Evolutionary conservation across 2,329 filamentous ascomycete species (phyloP).

Genomic region (Aspergillus fijiensis): DNA sequence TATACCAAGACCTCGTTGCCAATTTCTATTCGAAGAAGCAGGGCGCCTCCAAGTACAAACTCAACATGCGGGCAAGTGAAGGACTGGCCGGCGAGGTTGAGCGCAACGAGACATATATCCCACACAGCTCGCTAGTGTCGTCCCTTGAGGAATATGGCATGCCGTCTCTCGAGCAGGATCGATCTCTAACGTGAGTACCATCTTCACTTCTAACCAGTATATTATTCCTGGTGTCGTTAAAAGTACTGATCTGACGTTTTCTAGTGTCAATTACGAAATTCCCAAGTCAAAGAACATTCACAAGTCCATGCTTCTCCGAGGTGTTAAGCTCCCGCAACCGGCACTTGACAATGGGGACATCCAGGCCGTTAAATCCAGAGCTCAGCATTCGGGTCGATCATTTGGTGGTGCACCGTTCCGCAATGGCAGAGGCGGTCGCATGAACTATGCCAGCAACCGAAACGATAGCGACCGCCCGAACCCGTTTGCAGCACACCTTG

Average conservation of each 20-base stretch:
- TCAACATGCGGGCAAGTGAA: conserved; percentile 73
- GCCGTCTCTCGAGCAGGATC: conserved; percentile 78
- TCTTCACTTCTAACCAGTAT: not conserved
- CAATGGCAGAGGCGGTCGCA: conserved; percentile 50
- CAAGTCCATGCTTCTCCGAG: conserved; percentile 91
- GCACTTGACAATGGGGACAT: conserved; percentile 75
- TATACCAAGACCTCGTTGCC: conserved; percentile 80
- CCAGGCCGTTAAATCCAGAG: conserved; percentile 66
- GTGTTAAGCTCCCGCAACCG: conserved; percentile 69
- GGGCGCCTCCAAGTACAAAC: conserved; percentile 62
- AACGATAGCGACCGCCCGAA: conserved; percentile 36
- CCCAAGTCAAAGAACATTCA: conserved; percentile 71
- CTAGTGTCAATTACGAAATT: conserved; percentile 81
- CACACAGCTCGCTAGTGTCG: conserved; percentile 77
- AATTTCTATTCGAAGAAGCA: conserved; percentile 93
- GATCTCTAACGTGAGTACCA: conserved; percentile 71
- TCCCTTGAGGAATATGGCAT: conserved; percentile 70
- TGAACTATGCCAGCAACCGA: conserved; percentile 52
- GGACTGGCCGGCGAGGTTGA: conserved; percentile 77
- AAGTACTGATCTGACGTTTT: conserved; percentile 30
- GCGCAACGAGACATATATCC: conserved; percentile 80
- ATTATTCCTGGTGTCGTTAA: not conserved
- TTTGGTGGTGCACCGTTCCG: conserved; percentile 67
- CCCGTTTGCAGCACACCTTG: conserved; percentile 49
- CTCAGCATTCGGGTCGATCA: conserved; percentile 64